phyloP scores from a whole-genome alignment of 129 eudicot species.

The Pittosporum tobira region DNA sequence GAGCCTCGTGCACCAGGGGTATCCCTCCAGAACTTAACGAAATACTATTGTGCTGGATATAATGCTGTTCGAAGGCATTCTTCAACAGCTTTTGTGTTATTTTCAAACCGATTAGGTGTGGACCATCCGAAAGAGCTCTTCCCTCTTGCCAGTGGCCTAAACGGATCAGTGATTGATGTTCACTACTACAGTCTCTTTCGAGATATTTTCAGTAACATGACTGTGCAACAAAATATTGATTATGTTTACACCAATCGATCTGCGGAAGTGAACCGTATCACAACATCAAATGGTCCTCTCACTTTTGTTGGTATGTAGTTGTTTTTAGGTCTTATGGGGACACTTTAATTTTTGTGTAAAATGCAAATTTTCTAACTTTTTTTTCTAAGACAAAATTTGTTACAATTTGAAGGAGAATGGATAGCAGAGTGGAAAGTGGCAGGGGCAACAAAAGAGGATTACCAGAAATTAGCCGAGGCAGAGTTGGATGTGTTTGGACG shows the following conservation, averaged over 20 bases:
- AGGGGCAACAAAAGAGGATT: conserved; percentile 34
- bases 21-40: conserved; percentile 21
- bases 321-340: background rate
- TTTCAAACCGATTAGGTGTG: conserved; percentile 37
- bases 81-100: conserved; percentile 34
- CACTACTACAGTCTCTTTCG: conserved; percentile 58
- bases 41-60: conserved; percentile 38
- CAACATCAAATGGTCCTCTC: conserved; percentile 42
- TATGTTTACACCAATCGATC: conserved; percentile 31
- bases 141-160: conserved; percentile 39
- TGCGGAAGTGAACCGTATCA: conserved; percentile 25
- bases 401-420: conserved; percentile 55
- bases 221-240: conserved; percentile 41
- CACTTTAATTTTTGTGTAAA: background rate
- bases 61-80: conserved; percentile 46
- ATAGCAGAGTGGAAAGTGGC: conserved; percentile 43
- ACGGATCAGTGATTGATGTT: conserved; percentile 41
- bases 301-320: conserved; percentile 50
- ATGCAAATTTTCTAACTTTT: background rate
- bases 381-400: background rate
- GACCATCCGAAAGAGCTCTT: conserved; percentile 42
- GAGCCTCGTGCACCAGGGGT: conserved; percentile 50
- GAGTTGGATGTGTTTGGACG: conserved; percentile 44
- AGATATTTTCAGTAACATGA: conserved; percentile 16
- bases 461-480: conserved; percentile 31